These are phyloP conservation scores for Centaurea solstitialis DNA, from an alignment of 129 eudicot species.

Conservation along the genomic window DNA sequence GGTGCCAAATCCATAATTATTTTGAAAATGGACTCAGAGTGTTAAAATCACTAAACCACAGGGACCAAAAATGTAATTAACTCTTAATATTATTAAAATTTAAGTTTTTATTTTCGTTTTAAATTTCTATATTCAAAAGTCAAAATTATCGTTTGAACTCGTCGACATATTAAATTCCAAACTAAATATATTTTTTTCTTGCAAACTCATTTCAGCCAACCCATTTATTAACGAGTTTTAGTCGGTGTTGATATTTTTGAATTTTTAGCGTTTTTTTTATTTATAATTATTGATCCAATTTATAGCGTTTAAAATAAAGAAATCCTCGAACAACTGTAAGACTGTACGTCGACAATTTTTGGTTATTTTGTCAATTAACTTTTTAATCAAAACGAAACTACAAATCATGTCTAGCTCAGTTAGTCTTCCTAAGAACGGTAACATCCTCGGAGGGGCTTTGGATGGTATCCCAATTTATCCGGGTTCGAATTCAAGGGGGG, in stretches of 20 bases:
- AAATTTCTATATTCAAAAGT: background rate
- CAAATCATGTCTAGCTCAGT: no score
- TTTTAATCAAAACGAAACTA: background rate
- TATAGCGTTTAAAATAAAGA: background rate
- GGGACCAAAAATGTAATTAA: no score
- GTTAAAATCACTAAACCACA: no score
- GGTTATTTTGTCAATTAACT: background rate
- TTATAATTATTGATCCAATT: background rate
- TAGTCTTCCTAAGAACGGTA: no score
- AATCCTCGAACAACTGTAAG: no score
- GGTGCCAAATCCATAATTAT: no score
- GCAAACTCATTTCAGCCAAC: background rate
- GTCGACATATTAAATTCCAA: background rate
- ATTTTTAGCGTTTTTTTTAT: background rate
- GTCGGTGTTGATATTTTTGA: background rate
- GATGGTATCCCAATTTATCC: no score
- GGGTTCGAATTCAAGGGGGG: no score
- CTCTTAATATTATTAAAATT: no score
- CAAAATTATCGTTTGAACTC: background rate
- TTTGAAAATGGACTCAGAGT: no score
- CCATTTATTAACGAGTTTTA: background rate
- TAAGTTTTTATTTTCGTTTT: background rate
- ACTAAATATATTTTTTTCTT: background rate
- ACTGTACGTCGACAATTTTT: no score
- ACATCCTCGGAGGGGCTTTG: no score